These are phyloP conservation scores for Cyamopsis tetragonoloba DNA, from an alignment of 306 rosid species.

Conservation along the genomic window DNA sequence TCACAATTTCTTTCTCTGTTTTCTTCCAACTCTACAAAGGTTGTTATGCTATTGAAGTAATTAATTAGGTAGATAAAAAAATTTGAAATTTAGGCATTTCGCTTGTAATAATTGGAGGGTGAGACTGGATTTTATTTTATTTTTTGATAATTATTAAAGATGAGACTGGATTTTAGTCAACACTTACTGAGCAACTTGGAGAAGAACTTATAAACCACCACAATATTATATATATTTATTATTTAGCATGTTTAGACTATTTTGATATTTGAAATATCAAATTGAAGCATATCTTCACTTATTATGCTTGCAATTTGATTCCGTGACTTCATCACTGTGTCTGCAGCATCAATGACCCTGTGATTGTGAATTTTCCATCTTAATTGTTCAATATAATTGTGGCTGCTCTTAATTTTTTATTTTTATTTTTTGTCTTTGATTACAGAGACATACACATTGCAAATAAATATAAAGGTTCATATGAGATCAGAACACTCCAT, in stretches of 20 bases:
- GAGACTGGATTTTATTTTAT: no score
- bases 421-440: no score
- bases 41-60: background rate
- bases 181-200: conserved; percentile 7
- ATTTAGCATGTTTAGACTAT: background rate
- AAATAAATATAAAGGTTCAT: no score
- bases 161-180: conserved; percentile 14
- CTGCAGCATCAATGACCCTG: conserved; percentile 15
- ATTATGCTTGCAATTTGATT: background rate
- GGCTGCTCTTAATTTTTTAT: background rate
- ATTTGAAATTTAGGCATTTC: background rate
- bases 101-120: conserved; percentile 1
- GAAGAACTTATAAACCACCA: conserved; percentile 28
- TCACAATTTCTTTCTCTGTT: background rate
- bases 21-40: background rate
- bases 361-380: conserved; percentile 9
- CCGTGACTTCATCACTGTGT: background rate
- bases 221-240: background rate
- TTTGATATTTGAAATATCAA: background rate
- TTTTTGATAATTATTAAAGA: no score
- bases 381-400: background rate
- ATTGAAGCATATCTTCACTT: background rate
- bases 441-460: no score
- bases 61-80: background rate
- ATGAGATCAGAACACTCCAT: no score